These are phyloP conservation scores for Monilinia fructigena DNA, from an alignment of 2,329 filamentous ascomycete species.

Conservation along the genomic window DNA sequence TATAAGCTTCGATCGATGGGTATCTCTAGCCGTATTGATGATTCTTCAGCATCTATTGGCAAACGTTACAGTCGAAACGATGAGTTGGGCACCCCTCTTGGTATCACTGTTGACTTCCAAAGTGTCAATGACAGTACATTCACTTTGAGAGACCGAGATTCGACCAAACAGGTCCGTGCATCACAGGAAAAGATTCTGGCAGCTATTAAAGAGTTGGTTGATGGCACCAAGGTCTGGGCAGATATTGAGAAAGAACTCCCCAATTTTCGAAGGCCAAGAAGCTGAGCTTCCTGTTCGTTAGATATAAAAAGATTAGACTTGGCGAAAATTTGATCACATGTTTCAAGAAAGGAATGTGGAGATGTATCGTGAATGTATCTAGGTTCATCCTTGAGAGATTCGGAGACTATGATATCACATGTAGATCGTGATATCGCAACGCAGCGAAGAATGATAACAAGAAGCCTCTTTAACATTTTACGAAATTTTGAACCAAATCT, in stretches of 20 bases:
- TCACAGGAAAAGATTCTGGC: conserved; percentile 75
- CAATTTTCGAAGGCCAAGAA: conserved; percentile 80
- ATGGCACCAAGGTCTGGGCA: conserved; percentile 56
- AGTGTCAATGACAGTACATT: conserved; percentile 82
- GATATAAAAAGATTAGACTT: not conserved
- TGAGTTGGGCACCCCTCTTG: conserved; percentile 90
- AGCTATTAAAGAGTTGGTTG: conserved; percentile 57
- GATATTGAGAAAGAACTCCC: conserved; percentile 74
- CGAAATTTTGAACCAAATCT: too few relatives aligned
- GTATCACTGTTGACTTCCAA: conserved; percentile 95
- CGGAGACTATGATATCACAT: not conserved
- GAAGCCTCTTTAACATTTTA: not conserved
- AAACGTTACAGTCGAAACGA: conserved; percentile 95
- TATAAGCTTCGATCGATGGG: conserved; percentile 72
- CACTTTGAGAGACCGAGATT: conserved; percentile 87
- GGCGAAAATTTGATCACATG: not conserved
- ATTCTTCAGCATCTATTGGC: conserved; percentile 87
- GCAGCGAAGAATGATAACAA: conserved; percentile 1
- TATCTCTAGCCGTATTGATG: conserved; percentile 82
- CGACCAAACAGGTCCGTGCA: conserved; percentile 85
- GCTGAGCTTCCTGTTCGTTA: conserved; percentile 34
- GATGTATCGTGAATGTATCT: conserved; percentile 4
- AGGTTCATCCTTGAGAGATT: conserved; percentile 7
- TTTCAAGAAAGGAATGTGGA: conserved; percentile 11
- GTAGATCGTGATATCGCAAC: not conserved